Percentiles rank a stretch among this genome's conserved stretches.
Evolutionary conservation across 139 green algal species (phyloP).

Genomic region (Chlamydomonas sphaeroides): DNA sequence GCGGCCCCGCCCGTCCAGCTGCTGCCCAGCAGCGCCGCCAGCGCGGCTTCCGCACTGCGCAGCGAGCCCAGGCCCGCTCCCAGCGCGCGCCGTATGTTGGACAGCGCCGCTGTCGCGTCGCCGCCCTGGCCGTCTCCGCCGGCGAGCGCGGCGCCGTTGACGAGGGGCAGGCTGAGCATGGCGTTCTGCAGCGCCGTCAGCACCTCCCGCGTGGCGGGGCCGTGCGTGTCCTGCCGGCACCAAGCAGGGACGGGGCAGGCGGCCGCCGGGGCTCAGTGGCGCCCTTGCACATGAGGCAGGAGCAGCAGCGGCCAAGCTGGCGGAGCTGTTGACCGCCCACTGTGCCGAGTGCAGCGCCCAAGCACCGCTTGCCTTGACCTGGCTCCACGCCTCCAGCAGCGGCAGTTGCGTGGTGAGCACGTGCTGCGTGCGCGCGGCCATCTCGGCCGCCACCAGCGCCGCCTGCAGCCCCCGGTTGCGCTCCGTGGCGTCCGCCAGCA

Average conservation of each 20-base stretch:
- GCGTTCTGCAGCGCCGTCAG: constrained; percentile 36
- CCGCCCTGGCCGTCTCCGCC: background rate
- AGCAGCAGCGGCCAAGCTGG: no score
- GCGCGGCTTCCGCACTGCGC: constrained; percentile 2
- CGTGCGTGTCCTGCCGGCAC: background rate
- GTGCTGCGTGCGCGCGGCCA: background rate
- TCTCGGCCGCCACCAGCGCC: background rate
- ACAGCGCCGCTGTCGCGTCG: background rate
- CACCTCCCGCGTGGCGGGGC: constrained; percentile 14
- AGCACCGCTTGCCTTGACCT: constrained; percentile 10
- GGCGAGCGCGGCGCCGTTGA: constrained; percentile 32
- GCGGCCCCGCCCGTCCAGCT: background rate
- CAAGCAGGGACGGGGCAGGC: no score
- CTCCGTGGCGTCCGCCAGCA: constrained; percentile 13
- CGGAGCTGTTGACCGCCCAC: no score
- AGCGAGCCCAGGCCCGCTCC: background rate
- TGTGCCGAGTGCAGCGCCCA: no score
- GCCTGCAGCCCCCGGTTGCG: background rate
- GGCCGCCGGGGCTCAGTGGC: no score
- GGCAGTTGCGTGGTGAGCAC: constrained; percentile 17
- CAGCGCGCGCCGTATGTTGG: background rate
- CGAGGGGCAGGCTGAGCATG: constrained; percentile 26
- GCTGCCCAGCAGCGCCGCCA: background rate
- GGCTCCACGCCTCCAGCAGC: constrained; percentile 28
- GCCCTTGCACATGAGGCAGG: no score